These are phyloP conservation scores for Geoglossum cookeanum DNA, from an alignment of 2,329 filamentous ascomycete species.

Conservation along the genomic window DNA sequence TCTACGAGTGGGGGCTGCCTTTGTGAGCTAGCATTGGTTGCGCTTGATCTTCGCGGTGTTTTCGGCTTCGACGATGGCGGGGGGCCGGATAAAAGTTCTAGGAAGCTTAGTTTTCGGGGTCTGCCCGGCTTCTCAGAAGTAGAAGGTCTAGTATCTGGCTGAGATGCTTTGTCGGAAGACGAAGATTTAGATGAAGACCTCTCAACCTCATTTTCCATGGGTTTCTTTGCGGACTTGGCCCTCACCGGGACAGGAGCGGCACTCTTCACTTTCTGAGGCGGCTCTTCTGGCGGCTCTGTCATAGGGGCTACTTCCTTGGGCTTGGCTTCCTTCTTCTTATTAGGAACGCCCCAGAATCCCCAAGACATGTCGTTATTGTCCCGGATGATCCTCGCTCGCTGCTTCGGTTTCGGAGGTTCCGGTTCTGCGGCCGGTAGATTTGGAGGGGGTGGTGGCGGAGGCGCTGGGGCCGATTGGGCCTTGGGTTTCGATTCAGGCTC, in stretches of 20 bases:
- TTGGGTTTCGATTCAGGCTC: neutral
- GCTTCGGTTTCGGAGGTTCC: conserved; percentile 30
- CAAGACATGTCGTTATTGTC: conserved; percentile 43
- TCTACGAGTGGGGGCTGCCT: conserved; percentile 49
- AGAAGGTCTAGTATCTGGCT: conserved; percentile 29
- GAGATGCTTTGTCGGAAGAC: conserved; percentile 32
- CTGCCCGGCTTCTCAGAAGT: conserved; percentile 28
- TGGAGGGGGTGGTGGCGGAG: conserved; percentile 19
- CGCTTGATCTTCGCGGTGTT: conserved; percentile 42
- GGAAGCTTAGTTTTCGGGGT: conserved; percentile 38
- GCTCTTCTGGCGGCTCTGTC: conserved; percentile 10
- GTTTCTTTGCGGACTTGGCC: conserved; percentile 36
- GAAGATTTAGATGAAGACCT: conserved; percentile 48
- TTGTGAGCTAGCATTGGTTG: conserved; percentile 40
- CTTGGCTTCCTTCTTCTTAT: conserved; percentile 19
- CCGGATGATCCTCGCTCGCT: conserved; percentile 58
- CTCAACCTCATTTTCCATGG: conserved; percentile 39
- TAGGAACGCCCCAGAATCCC: conserved; percentile 51
- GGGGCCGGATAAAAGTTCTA: conserved; percentile 42
- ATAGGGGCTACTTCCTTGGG: conserved; percentile 10
- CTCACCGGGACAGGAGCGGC: conserved; percentile 26
- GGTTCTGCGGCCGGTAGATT: conserved; percentile 10
- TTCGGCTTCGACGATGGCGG: conserved; percentile 42
- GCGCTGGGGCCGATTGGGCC: conserved; percentile 4
- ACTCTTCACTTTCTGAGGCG: conserved; percentile 19